A percentile compares a stretch with the other conserved stretches of the same genome.
phyloP scores from a whole-genome alignment of 768 basidiomycete species.

The Sistotremastrum niveocremeum region DNA sequence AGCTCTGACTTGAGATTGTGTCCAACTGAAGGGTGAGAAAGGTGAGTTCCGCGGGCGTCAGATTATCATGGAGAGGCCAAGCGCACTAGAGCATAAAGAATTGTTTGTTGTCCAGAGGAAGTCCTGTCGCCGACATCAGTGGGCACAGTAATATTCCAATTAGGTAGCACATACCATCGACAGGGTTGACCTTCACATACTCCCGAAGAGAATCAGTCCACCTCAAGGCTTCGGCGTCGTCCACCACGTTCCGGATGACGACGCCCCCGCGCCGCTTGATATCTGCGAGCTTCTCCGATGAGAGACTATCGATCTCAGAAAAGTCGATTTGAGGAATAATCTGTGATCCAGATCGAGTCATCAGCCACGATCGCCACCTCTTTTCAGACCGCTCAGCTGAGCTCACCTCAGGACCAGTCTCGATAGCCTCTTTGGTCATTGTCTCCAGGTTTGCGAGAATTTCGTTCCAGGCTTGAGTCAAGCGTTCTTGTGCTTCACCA shows the following conservation, averaged over 20 bases:
- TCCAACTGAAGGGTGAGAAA: conserved; percentile 23
- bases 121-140: conserved; percentile 21
- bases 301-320: conserved; percentile 34
- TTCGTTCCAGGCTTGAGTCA: conserved; percentile 44
- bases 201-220: conserved; percentile 48
- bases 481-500: conserved; percentile 35
- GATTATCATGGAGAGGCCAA: no score
- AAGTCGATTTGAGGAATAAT: conserved; percentile 52
- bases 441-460: conserved; percentile 37
- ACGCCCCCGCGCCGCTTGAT: conserved; percentile 46
- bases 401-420: conserved; percentile 37
- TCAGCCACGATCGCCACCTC: not conserved
- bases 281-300: conserved; percentile 28
- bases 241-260: conserved; percentile 48
- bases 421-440: conserved; percentile 30
- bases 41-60: not conserved
- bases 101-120: conserved; percentile 47
- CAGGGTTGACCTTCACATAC: conserved; percentile 45
- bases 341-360: conserved; percentile 17
- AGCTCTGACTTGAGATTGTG: conserved; percentile 48
- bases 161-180: conserved; percentile 27
- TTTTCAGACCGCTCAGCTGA: not conserved
- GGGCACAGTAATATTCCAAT: not conserved
- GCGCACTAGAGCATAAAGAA: conserved; percentile 58
- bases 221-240: conserved; percentile 34